Base-by-base conservation (phyloP, 306 rosid species). In the Rosa persica region DNA sequence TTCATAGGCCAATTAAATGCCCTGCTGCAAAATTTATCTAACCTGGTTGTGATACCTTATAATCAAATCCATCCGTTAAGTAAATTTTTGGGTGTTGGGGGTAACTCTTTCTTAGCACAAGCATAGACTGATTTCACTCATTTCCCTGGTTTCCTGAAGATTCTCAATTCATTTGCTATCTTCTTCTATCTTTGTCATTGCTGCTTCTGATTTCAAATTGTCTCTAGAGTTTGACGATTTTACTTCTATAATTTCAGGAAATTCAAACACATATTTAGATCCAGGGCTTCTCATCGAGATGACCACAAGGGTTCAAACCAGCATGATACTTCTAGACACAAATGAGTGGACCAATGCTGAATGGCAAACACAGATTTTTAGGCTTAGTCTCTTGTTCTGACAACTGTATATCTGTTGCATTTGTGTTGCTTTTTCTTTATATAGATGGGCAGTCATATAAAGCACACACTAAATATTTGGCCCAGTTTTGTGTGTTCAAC, bases 161-260 rank as follows among this genome's bases (percentile, higher is more conserved):
- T 16, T 16, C n/a, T 58, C n/a, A 20, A 47, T 72, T 46, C 44
- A n/a, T 19, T 27, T 55, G 5, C 54, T 70, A 27, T 61, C 20
- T 17, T 72, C 64, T 48, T 48, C 22, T 30, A 9, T 38, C 38
- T 30, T 30, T 64, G 44, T 47, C 38, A 20, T 40, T 42, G 58
- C 25, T 34, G 38, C 34, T 20, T 54, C 5, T 51, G 72, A n/a
- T 80, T 40, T 44, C 51, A 70, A 38, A 79, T 83, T 55, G 42
- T 75, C 36, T 57, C 40, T 38, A 17, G 73, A 57, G 42, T 43
- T 76, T 52, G 49, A 80, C 54, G 4, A 39, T 47, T 42, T 71
- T 78, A 8, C 15, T 81, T 65, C 74, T 61, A 57, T 57, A 22
- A 17, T 91, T 88, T 77, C 95, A 93, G 97, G 89, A 66, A 62